Base-by-base conservation (phyloP, 495 filamentous ascomycete species). In the Aspergillus asperescens region DNA sequence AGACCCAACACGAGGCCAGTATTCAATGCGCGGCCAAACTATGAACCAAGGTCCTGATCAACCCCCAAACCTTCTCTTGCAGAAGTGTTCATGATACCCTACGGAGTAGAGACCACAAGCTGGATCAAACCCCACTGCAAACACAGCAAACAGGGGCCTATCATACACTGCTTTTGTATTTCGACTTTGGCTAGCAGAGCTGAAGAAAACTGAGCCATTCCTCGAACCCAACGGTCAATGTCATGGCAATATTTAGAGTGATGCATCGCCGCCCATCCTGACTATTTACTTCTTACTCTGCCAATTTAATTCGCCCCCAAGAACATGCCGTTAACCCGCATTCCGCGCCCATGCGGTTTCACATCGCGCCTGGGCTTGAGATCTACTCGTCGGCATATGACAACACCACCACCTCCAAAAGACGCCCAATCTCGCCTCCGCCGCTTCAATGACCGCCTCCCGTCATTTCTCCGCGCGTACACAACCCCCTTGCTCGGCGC, bases 401-500 rank as follows among this genome's bases (percentile, higher is more conserved):
- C 69, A 6, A 67, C 64, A 43, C 51, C 59, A 41, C 48, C 48
- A 23, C 45, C 39, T 10, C 56, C 64, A 1, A 66, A 69, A 57
- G 65, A 69, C 2, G 49, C 65, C 19, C 68, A 61, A 0, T 77
- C 76, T 15, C 76, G 79, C 50, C 66, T 86, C 34, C 70, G 74
- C 34, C 80, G 77, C 58, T 71, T 88, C 65, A 76, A 86, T 57
- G 66, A 81, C 49, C 74, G 77, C 18, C 78, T 82, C 12, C 81
- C 81, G 12, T 62, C 61, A 5, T 81, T 80, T 60, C 76, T 95
- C 15, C 85, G 77, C 19, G 68, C 67, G 34, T 89, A 87, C 68
- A 84, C 86, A 31, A 68, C 69, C 13, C 81, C 81, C 15, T 77
- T 98, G 8, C 76, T 83, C 50, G 72, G 76, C 41, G 90, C 90